A percentile compares a stretch with the other conserved stretches of the same genome.
Evolutionary conservation across 805 yeast genomes (phyloP).

Genomic region (Cyberlindnera misumaiensis): DNA sequence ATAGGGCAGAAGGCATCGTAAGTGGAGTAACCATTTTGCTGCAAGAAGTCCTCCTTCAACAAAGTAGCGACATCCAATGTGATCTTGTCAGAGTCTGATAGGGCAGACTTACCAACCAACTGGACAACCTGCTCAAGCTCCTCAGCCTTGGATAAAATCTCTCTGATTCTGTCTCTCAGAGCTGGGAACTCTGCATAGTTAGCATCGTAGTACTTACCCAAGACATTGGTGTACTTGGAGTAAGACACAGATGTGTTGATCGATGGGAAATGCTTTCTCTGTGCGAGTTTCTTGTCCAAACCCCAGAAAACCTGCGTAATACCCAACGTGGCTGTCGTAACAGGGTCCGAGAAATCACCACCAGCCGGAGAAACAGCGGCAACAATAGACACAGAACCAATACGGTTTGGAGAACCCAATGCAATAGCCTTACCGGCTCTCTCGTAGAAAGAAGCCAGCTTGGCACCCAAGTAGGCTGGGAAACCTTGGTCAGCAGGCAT

Average conservation of each 20-base stretch:
- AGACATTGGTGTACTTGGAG: conserved; percentile 88
- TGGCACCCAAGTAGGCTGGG: conserved; percentile 99
- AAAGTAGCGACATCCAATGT: conserved; percentile 87
- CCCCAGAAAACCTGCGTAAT: conserved; percentile 99
- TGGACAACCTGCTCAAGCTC: conserved; percentile 99
- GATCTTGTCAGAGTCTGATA: conserved; percentile 94
- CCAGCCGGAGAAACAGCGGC: conserved; percentile 99
- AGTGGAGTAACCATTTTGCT: conserved; percentile 97
- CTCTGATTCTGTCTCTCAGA: conserved; percentile 87
- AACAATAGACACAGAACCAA: conserved; percentile 97
- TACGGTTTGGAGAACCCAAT: conserved; percentile 92
- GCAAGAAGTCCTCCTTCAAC: conserved; percentile 96
- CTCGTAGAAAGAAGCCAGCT: conserved; percentile 97
- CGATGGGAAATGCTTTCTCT: conserved; percentile 99
- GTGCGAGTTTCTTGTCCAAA: conserved; percentile 96
- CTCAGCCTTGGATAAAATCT: conserved; percentile 93
- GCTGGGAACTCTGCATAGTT: conserved; percentile 88
- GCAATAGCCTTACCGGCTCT: conserved; percentile 98
- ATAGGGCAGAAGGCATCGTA: conserved; percentile 99
- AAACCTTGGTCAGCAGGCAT: conserved; percentile 99
- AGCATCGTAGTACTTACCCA: conserved; percentile 76
- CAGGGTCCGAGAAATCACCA: conserved; percentile 99
- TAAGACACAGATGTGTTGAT: conserved; percentile 94
- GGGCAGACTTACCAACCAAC: conserved; percentile 96
- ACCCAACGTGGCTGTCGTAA: conserved; percentile 96